Percentiles rank a stretch among this genome's conserved stretches.
Evolutionary conservation across 345 rosid genomes (phyloP).

Genomic region (Fremontodendron californicum): DNA sequence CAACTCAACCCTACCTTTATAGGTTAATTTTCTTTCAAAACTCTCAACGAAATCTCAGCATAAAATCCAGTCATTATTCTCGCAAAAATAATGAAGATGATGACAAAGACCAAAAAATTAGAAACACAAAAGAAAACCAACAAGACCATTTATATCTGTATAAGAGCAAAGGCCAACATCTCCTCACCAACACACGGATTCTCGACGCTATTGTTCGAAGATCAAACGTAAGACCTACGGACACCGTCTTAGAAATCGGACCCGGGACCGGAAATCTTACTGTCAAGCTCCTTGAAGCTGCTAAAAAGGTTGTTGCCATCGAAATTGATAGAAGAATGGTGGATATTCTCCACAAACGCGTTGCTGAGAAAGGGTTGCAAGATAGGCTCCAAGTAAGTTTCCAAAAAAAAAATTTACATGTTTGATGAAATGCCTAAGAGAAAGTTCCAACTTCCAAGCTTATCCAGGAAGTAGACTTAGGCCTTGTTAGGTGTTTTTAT

Average conservation of each 20-base stretch:
- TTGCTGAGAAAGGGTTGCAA: slow-evolving; percentile 32
- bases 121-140: background rate
- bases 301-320: slow-evolving; percentile 57
- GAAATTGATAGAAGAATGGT: slow-evolving; percentile 85
- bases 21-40: slow-evolving; percentile 18
- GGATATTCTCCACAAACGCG: slow-evolving; percentile 55
- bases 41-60: slow-evolving; percentile 21
- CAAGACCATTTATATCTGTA: slow-evolving; percentile 1
- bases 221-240: slow-evolving; percentile 46
- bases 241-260: slow-evolving; percentile 80
- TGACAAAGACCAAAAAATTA: background rate
- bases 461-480: background rate
- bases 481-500: background rate
- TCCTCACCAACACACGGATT: slow-evolving; percentile 74
- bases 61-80: slow-evolving; percentile 19
- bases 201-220: slow-evolving; percentile 64
- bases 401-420: slow-evolving; percentile 8
- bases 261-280: slow-evolving; percentile 96
- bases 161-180: slow-evolving; percentile 73
- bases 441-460: background rate
- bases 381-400: slow-evolving; percentile 55
- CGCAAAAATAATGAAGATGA: slow-evolving; percentile 4
- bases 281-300: slow-evolving; percentile 61
- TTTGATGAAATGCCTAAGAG: slow-evolving; percentile 49
- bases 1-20: slow-evolving; percentile 14